Conservation (phyloP, 1,139 yeast genomes). For the Starmera stellimalicola region DNA sequence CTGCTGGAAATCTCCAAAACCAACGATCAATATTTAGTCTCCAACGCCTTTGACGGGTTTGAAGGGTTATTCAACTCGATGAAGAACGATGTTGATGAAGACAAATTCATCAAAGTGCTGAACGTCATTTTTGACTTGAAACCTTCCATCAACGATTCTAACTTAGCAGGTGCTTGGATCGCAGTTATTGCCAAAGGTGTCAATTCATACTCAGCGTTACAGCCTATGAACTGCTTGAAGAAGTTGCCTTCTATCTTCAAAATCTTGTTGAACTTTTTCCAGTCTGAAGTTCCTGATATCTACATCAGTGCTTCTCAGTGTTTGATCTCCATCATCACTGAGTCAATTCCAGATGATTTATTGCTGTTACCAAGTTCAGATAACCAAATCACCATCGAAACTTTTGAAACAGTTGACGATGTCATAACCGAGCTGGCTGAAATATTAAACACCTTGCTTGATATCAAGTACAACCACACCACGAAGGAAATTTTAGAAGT, state of each 20-base stretch:
- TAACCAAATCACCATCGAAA: constrained; percentile 30
- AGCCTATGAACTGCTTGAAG: constrained; percentile 46
- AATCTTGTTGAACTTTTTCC: constrained; percentile 49
- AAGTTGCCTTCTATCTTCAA: constrained; percentile 51
- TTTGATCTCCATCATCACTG: constrained; percentile 62
- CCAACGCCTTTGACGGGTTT: constrained; percentile 77
- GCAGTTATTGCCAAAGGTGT: constrained; percentile 89
- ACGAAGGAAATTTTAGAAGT: constrained; percentile 69
- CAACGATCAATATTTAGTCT: constrained; percentile 73
- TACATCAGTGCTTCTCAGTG: constrained; percentile 79
- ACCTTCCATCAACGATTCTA: constrained; percentile 75
- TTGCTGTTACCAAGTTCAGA: constrained; percentile 42
- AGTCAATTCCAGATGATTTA: constrained; percentile 52
- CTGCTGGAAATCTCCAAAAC: constrained; percentile 71
- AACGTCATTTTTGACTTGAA: constrained; percentile 68
- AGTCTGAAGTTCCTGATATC: constrained; percentile 60
- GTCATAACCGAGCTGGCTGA: constrained; percentile 46
- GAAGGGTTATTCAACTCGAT: constrained; percentile 78
- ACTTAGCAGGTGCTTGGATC: constrained; percentile 89
- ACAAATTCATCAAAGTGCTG: constrained; percentile 53
- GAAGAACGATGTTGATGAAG: constrained; percentile 52
- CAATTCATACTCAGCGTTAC: constrained; percentile 53
- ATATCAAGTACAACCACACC: constrained; percentile 70
- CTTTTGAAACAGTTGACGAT: constrained; percentile 49
- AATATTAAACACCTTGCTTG: constrained; percentile 46